phyloP scores from a whole-genome alignment of 2,329 filamentous ascomycete genomes.

The Elsinoe ampelina region DNA sequence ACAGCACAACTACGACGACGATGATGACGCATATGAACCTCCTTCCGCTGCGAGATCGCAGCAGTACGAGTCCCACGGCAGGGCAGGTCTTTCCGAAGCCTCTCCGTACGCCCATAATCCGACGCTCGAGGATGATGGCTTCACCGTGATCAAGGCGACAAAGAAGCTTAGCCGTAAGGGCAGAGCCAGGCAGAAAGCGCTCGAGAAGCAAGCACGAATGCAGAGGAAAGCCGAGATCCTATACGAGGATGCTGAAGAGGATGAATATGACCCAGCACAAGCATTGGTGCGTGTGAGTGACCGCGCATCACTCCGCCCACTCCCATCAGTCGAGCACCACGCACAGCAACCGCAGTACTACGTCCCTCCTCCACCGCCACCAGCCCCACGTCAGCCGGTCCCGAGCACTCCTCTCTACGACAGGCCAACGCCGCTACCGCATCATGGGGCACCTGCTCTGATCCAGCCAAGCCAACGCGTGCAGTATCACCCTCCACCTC shows the following conservation, averaged over 20 bases:
- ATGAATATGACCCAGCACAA: slow-evolving; percentile 2
- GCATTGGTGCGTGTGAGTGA: neutral
- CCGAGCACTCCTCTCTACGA: neutral
- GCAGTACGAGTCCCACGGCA: neutral
- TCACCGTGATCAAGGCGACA: neutral
- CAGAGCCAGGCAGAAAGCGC: neutral
- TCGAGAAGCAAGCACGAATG: neutral
- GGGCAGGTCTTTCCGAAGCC: too few relatives aligned
- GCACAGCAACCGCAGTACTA: neutral
- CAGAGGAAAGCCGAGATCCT: neutral
- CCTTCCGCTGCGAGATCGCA: neutral
- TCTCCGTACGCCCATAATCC: too few relatives aligned
- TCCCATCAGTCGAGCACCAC: neutral
- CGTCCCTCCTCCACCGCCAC: neutral
- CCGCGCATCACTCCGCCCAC: neutral
- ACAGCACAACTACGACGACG: neutral
- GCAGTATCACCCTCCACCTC: neutral
- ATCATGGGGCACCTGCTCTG: slow-evolving; percentile 7
- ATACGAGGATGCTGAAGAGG: slow-evolving; percentile 1
- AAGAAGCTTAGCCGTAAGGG: neutral
- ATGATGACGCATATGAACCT: slow-evolving; percentile 2
- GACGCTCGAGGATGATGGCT: too few relatives aligned
- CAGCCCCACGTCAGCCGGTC: neutral
- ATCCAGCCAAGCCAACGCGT: slow-evolving; percentile 8
- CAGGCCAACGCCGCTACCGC: neutral